Evolutionary conservation across 768 basidiomycete species (phyloP), one percentile per base, ranked within the genome.

Genomic region (Nidularia sp.): DNA sequence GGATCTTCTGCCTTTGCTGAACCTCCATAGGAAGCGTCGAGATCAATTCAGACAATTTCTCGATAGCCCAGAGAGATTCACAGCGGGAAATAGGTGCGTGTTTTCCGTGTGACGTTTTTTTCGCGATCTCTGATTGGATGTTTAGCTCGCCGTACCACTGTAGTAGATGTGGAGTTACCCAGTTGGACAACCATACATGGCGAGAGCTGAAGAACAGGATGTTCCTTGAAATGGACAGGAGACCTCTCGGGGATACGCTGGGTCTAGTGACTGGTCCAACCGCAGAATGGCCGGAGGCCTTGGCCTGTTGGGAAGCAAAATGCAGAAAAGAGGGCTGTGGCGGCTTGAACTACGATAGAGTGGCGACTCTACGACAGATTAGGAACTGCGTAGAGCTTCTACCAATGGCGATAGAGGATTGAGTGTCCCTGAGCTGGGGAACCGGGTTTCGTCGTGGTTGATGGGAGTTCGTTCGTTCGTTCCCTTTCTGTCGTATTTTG

Each of bases 131-230:
- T 29, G 25, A 29, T 29, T 29, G 4, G 25, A 29, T 29, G 4
- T 49, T 12, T 39, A 71, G 70, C 52, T 60, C 62, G 2, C 63
- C 70, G 5, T 73, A 69, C 51, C 68, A 74, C 50, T 88, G 86
- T 58, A 70, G 76, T 50, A 67, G 77, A 48, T 88, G 85, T 60
- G 77, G 80, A 12, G 60, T 72, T 29, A 73, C 76, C 2, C 62
- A 64, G 48, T 69, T 83, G 29, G 81, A 86, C 51, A 86, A 86
- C 58, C 66, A 74, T 48, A 74, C 79, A 5, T 86, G 86, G 86
- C 75, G 78, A 54, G 78, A 76, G 54, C 72, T 85, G 53, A 87
- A 86, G 59, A 67, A 79, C 56, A 73, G 66, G 4, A 72, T 87
- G 64, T 60, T 78, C 22, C 52, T 71, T 54, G 85, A 86, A 71